Percentiles rank a stretch among this genome's conserved stretches.
Conservation (phyloP, 2,329 filamentous ascomycete genomes). For the Davidsoniella virescens region DNA sequence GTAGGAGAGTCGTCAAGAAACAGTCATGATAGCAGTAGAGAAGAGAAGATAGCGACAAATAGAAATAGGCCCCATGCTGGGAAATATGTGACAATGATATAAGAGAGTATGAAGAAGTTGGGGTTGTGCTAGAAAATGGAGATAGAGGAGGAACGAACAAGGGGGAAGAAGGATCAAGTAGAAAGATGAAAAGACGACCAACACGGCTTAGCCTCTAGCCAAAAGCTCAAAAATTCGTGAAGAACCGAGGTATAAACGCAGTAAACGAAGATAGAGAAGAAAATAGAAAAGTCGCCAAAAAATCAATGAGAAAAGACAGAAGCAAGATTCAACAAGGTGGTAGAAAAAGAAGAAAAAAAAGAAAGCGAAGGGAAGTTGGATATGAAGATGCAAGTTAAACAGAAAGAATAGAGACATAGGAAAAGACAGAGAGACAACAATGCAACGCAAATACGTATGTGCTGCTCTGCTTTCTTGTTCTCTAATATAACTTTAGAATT, state of each 20-base stretch:
- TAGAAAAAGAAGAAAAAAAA: background rate
- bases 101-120: background rate
- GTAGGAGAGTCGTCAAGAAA: too few species aligned
- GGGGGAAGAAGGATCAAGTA: background rate
- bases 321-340: background rate
- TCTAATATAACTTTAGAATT: too few species aligned
- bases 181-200: background rate
- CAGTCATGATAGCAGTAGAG: background rate
- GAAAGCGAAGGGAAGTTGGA: conserved; percentile 4
- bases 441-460: background rate
- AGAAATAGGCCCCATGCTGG: background rate
- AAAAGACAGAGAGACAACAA: background rate
- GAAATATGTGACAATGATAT: background rate
- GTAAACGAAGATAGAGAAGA: background rate
- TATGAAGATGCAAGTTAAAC: conserved; percentile 5
- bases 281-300: background rate
- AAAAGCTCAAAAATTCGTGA: too few species aligned
- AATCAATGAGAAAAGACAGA: background rate
- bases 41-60: background rate
- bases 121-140: background rate
- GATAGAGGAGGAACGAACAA: background rate
- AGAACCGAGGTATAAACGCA: background rate
- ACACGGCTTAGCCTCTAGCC: too few species aligned
- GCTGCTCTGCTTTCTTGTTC: background rate
- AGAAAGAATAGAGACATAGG: background rate